Evolutionary conservation across 495 filamentous ascomycete genomes (phyloP).

Genomic region (Neurospora africana): DNA sequence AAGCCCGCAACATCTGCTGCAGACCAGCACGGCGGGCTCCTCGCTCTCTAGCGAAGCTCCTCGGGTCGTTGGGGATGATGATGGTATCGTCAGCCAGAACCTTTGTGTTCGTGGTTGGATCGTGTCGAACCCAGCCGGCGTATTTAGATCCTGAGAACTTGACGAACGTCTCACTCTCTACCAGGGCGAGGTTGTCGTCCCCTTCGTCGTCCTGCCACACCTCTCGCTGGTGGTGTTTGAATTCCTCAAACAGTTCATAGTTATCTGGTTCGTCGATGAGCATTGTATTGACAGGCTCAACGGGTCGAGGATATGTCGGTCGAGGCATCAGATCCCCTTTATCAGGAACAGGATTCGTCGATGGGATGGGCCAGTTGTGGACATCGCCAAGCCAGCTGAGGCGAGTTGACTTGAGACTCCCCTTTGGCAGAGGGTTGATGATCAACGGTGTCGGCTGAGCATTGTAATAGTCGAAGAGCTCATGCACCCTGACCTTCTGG

Average conservation of each 20-base stretch:
- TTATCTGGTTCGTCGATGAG: background rate
- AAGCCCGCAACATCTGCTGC: slow-evolving; percentile 25
- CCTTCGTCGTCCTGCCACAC: background rate
- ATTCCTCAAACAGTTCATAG: background rate
- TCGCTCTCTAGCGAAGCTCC: slow-evolving; percentile 15
- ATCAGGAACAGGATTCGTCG: background rate
- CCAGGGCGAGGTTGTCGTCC: slow-evolving; percentile 3
- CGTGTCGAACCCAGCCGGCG: background rate
- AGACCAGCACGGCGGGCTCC: slow-evolving; percentile 32
- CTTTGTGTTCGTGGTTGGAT: slow-evolving; percentile 2
- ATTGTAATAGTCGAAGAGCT: slow-evolving; percentile 17
- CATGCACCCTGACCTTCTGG: slow-evolving; percentile 14
- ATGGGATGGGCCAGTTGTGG: slow-evolving; percentile 9
- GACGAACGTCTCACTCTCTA: slow-evolving; percentile 6
- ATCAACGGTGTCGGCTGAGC: slow-evolving; percentile 7
- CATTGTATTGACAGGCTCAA: slow-evolving; percentile 8
- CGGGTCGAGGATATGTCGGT: slow-evolving; percentile 1
- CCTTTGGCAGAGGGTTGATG: slow-evolving; percentile 2
- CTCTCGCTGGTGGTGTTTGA: background rate
- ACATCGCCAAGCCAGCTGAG: slow-evolving; percentile 11
- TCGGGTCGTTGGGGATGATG: background rate
- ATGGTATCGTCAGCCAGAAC: slow-evolving; percentile 8
- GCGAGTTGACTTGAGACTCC: slow-evolving; percentile 9
- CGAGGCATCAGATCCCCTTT: slow-evolving; percentile 4
- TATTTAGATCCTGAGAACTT: background rate